Evolutionary conservation across 2,329 filamentous ascomycete species (phyloP), one percentile per base, ranked within the genome.

Genomic region (Xylariaceae sp.): DNA sequence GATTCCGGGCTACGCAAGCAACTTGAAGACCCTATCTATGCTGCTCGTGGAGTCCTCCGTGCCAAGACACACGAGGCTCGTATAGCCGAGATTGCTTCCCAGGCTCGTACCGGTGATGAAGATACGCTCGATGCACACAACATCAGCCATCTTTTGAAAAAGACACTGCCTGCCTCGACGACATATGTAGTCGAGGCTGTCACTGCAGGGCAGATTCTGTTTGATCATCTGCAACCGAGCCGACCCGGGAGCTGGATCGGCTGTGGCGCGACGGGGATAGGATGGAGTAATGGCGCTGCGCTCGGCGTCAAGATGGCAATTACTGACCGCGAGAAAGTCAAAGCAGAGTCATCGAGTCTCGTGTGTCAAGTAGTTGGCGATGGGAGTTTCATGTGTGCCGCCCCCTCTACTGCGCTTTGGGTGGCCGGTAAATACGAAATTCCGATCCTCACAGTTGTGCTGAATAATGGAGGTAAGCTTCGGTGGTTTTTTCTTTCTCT

Each of bases 181-280:
- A 87, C 92, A 52, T 92, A 81, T 72, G 85, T 83, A 2, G 74
- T 94, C 39, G 89, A 94, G 68, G 83, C 89, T 0, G 89, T 94
- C 1, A 94, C 89, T 0, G 82, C 87, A 50, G 83, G 84, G 0
- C 67, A 67, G 0, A 78, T 83, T 27, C 82, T 90, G 1, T 76
- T 81, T 22, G 86, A 94, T 57, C 87, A 90, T 56, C 70, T 94
- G 7, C 82, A 83, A 59, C 77, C 82, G 2, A 83, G 77, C 0
- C 62, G 82, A 0, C 87, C 88, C 0, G 86, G 87, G 0, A 83
- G 81, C 0, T 90, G 85, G 85, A 82, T 92, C 61, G 91, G 90
- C 65, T 91, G 87, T 63, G 88, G 88, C 1, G 88, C 86, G 1
- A 88, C 87, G 12, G 89, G 89, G 2, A 80, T 92, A 0, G 88